Base-by-base conservation (phyloP, 495 filamentous ascomycete genomes). In the Xylaria bambusicola region DNA sequence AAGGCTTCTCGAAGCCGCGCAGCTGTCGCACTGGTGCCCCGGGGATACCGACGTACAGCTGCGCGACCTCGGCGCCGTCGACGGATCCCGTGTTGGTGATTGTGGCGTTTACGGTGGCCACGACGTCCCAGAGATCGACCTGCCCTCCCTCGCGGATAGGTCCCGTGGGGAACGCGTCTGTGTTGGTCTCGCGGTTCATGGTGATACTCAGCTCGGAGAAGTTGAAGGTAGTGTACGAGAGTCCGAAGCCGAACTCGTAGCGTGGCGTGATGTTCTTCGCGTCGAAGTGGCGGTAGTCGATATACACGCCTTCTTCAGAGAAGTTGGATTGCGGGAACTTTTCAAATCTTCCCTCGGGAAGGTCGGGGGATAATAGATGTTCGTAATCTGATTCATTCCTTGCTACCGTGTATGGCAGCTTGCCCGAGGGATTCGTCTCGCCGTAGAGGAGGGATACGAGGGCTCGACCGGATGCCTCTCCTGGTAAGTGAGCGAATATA, bases 201-300 rank as follows among this genome's bases (percentile, higher is more conserved):
- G 2, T 5, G 35, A 81, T 62, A 12, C 42, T 26, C 1, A 80
- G 60, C 17, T 52, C 51, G 0, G 73, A 70, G 45, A 76, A 77
- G 20, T 65, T 56, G 66, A 86, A 87, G 1, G 74, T 82, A 0
- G 84, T 85, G 68, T 86, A 88, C 0, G 78, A 80, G 1, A 88
- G 72, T 1, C 86, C 86, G 52, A 78, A 87, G 8, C 85, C 85
- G 58, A 87, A 87, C 53, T 85, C 83, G 60, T 77, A 87, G 6
- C 79, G 79, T 0, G 84, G 83, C 1, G 71, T 75, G 52, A 86
- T 77, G 56, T 82, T 79, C 42, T 76, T 62, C 44, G 68, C 69
- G 57, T 85, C 81, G 56, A 86, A 86, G 62, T 78, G 72, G 36
- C 80, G 76, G 65, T 86, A 85, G 65, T 82, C 84, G 51, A 86